Evolutionary conservation across 2,329 filamentous ascomycete species (phyloP), one percentile per base, ranked within the genome.

Genomic region (Monosporascus sp.): DNA sequence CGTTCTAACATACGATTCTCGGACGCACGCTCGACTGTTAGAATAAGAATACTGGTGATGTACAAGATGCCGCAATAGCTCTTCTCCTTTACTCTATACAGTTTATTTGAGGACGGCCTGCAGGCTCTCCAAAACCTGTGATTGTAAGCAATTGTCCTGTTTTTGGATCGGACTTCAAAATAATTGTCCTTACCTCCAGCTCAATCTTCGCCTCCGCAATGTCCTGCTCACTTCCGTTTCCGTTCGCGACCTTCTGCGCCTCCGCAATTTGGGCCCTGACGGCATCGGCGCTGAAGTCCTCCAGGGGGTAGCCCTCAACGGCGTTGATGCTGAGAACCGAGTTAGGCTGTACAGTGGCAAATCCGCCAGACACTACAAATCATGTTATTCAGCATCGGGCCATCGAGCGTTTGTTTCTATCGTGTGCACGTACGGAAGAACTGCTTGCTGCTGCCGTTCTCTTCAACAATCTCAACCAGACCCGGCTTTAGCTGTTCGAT

Each of bases 401-500:
- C 37, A 22, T 38, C 55, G 45, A 57, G 48, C 17, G 6, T 31
- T 17, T 6, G 43, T 24, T 26, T 22, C 8, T 14, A 24, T 45
- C 48, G 19, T 54, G 52, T 51, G 49, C 45, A 86, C 91, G 67
- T 89, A 96, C 92, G 84, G 88, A 99, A 99, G 81, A 94, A 99
- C 78, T 95, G 90, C 86, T 99, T 99, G 88, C 74, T 79, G 71
- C 80, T 81, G 70, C 91, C 89, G 70, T 78, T 84, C 84, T 99
- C 94, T 82, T 97, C 93, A 64, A 97, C 85, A 70, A 99, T 82
- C 82, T 97, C 93, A 65, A 99, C 83, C 65, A 97, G 78, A 70
- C 94, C 94, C 58, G 94, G 92, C 85, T 95, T 96, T 76, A 99
- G 83, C 82, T 99, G 94, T 83, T 99, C 94, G 71, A 99, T 97